A percentile compares a stretch with the other conserved stretches of the same genome.
These are phyloP conservation scores for Eustoma russellianum DNA, from an alignment of 257 asterid species.

Conservation along the genomic window DNA sequence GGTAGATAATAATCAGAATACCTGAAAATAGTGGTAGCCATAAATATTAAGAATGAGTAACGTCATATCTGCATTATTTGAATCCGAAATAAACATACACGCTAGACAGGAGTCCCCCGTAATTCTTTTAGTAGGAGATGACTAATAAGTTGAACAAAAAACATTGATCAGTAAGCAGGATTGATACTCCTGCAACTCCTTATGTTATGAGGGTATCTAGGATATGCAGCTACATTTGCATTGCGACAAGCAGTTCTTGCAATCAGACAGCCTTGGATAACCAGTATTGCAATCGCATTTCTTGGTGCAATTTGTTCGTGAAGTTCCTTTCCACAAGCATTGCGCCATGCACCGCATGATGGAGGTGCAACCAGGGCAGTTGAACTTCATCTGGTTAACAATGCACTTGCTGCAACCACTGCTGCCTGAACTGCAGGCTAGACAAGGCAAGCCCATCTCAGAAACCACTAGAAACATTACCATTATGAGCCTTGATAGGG, in stretches of 20 bases:
- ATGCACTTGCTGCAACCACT: conserved; percentile 53
- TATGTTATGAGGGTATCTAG: conserved; percentile 8
- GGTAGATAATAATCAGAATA: too few species aligned
- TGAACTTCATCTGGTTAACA: conserved; percentile 32
- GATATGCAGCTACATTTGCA: conserved; percentile 62
- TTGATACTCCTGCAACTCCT: too few species aligned
- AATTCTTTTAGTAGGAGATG: too few species aligned
- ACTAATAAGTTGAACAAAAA: too few species aligned
- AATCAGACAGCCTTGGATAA: conserved; percentile 52
- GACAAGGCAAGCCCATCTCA: conserved; percentile 16
- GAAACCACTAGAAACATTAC: conserved; percentile 17
- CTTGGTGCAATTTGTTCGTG: conserved; percentile 41
- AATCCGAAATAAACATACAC: too few species aligned
- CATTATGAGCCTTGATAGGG: background rate
- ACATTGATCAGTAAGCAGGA: too few species aligned
- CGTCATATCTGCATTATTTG: too few species aligned
- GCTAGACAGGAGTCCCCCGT: too few species aligned
- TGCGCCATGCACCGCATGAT: conserved; percentile 66
- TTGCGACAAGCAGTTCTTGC: conserved; percentile 53
- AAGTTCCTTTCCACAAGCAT: conserved; percentile 58
- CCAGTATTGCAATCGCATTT: conserved; percentile 60
- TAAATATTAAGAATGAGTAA: too few species aligned
- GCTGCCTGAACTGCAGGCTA: conserved; percentile 47
- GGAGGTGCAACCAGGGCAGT: conserved; percentile 61
- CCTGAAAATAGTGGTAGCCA: too few species aligned